A percentile compares a stretch with the other conserved stretches of the same genome.
Evolutionary conservation across 352 stramenopile genomes (phyloP).

Genomic region (Peronosclerospora sorghi): DNA sequence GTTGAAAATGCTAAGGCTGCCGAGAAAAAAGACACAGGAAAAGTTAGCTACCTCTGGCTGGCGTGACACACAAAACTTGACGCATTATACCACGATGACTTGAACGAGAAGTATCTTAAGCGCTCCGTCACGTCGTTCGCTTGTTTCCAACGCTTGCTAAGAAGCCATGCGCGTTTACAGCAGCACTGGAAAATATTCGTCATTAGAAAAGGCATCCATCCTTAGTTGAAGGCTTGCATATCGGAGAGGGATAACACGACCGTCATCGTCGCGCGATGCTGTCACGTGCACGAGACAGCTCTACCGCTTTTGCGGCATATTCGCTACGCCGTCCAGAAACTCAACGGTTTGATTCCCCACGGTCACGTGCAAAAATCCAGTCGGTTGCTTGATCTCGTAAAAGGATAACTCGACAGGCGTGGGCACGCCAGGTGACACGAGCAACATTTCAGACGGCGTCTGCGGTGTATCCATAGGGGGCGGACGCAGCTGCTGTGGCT

Average conservation of each 20-base stretch:
- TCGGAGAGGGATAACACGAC: conserved; percentile 1
- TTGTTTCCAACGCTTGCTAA: conserved; percentile 6
- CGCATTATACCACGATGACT: conserved; percentile 25
- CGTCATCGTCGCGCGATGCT: conserved; percentile 10
- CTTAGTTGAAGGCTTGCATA: conserved; percentile 14
- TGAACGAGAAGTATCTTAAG: conserved; percentile 23
- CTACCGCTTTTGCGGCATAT: conserved; percentile 77
- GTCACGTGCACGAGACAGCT: conserved; percentile 15
- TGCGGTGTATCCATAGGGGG: conserved; percentile 22
- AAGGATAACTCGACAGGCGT: conserved; percentile 72
- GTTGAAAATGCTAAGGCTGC: conserved; percentile 13
- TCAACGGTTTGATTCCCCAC: conserved; percentile 75
- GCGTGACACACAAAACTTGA: conserved; percentile 23
- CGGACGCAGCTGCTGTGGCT: conserved; percentile 39
- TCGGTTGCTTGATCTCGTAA: conserved; percentile 80
- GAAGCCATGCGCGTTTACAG: background rate
- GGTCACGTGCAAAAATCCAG: conserved; percentile 69
- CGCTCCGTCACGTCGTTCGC: conserved; percentile 13
- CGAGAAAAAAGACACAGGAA: conserved; percentile 27
- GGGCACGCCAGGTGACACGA: conserved; percentile 55
- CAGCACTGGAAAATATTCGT: conserved; percentile 7
- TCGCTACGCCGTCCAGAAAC: conserved; percentile 70
- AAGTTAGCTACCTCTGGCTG: conserved; percentile 23
- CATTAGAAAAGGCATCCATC: conserved; percentile 15
- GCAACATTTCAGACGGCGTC: conserved; percentile 36